A percentile compares a stretch with the other conserved stretches of the same genome.
Evolutionary conservation across 345 rosid genomes (phyloP).

Genomic region (Microthlaspi erraticum): DNA sequence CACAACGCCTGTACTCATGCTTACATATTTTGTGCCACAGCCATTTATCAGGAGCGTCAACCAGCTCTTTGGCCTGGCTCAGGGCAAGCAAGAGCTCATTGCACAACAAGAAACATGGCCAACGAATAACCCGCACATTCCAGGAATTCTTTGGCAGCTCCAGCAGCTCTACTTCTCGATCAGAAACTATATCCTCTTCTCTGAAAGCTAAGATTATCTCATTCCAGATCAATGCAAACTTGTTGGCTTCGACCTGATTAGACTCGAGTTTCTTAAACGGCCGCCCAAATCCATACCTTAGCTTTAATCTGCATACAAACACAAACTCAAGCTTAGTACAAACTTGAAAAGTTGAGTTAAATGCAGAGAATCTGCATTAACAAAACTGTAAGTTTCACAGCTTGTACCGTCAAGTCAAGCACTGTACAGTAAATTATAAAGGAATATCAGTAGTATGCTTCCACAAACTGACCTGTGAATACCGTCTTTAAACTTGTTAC

Average conservation of each 20-base stretch:
- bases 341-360: neutral
- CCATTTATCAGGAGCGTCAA: constrained; percentile 96
- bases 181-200: constrained; percentile 97
- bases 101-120: constrained; percentile 96
- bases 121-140: constrained; percentile 86
- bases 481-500: constrained; percentile 83
- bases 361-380: constrained; percentile 6
- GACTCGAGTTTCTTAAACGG: constrained; percentile 95
- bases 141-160: constrained; percentile 92
- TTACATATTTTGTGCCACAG: constrained; percentile 92
- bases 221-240: constrained; percentile 95
- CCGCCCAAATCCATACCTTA: constrained; percentile 94
- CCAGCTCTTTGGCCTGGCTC: constrained; percentile 88
- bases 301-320: constrained; percentile 65
- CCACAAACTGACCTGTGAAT: constrained; percentile 56
- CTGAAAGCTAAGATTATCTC: constrained; percentile 84
- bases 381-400: neutral
- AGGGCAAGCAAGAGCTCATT: constrained; percentile 96
- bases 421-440: constrained; percentile 2
- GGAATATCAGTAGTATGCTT: constrained; percentile 26
- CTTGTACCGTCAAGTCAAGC: constrained; percentile 20
- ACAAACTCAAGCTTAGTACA: constrained; percentile 36
- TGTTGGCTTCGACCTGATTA: constrained; percentile 90
- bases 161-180: constrained; percentile 80
- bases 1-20: constrained; percentile 93